Evolutionary conservation across 169 alveolate species (phyloP).

Genomic region (Blepharisma undulans): DNA sequence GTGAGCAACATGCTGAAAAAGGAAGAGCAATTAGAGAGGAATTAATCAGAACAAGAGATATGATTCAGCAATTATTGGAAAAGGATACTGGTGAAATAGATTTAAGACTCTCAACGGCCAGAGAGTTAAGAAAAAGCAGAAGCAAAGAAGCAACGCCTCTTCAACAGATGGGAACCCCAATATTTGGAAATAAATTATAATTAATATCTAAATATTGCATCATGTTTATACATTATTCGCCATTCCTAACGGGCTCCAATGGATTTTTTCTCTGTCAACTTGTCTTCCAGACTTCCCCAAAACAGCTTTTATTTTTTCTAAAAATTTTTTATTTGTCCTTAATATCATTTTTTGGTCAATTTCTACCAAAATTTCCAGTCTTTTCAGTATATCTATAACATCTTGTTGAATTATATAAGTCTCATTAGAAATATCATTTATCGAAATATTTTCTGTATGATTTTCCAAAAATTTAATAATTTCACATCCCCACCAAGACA

Average conservation of each 20-base stretch:
- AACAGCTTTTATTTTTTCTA: neutral
- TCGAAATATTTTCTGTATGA: neutral
- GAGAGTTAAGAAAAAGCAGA: neutral
- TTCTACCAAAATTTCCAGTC: neutral
- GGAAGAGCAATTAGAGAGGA: neutral
- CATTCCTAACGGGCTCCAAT: slow-evolving; percentile 36
- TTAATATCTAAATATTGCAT: neutral
- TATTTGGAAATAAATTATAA: neutral
- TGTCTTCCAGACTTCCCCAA: slow-evolving; percentile 32
- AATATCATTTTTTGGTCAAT: neutral
- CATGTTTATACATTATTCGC: neutral
- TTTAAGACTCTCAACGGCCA: neutral
- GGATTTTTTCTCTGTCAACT: slow-evolving; percentile 20
- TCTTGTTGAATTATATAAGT: slow-evolving; percentile 24
- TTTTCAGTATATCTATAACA: slow-evolving; percentile 22
- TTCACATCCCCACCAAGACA: slow-evolving; percentile 94
- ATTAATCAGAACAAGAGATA: neutral
- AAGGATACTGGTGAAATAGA: neutral
- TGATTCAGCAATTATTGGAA: neutral
- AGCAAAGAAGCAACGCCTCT: neutral
- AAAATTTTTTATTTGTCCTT: neutral
- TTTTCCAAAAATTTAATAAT: slow-evolving; percentile 76
- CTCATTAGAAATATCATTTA: slow-evolving; percentile 29
- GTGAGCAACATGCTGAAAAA: neutral
- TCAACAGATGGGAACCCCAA: neutral